Conservation (phyloP, 2,329 filamentous ascomycete genomes). For the Aspergillus pseudonomiae region DNA sequence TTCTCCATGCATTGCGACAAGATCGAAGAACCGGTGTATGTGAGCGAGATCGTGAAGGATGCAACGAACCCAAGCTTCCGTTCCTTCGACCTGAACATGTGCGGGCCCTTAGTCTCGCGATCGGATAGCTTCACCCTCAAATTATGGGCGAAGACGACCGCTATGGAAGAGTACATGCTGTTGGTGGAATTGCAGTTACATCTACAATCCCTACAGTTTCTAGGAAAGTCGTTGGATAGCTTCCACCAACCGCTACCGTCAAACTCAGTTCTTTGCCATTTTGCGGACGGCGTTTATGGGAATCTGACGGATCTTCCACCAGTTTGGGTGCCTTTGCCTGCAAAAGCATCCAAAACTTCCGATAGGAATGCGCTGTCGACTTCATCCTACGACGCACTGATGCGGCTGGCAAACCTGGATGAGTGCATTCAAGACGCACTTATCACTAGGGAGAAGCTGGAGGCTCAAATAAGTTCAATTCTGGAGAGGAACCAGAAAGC, state of each 20-base stretch:
- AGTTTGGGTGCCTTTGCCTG: constrained; percentile 30
- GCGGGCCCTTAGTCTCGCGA: constrained; percentile 66
- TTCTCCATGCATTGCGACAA: constrained; percentile 77
- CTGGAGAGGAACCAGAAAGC: constrained; percentile 41
- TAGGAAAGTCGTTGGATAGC: constrained; percentile 66
- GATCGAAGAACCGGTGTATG: constrained; percentile 75
- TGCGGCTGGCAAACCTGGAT: constrained; percentile 85
- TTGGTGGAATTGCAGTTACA: constrained; percentile 74
- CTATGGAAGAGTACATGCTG: constrained; percentile 60
- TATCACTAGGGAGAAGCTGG: constrained; percentile 72
- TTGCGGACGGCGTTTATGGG: constrained; percentile 84
- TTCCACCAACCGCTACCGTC: constrained; percentile 74
- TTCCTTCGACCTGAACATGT: constrained; percentile 74
- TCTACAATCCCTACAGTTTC: constrained; percentile 73
- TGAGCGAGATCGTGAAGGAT: constrained; percentile 78
- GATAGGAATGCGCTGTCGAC: constrained; percentile 60
- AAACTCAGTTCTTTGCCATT: constrained; percentile 84
- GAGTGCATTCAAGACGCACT: constrained; percentile 90
- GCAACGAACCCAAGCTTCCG: constrained; percentile 91
- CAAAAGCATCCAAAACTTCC: constrained; percentile 40
- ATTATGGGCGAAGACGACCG: constrained; percentile 69
- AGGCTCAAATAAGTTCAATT: constrained; percentile 71
- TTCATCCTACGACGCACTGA: constrained; percentile 83
- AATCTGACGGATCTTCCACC: constrained; percentile 68
- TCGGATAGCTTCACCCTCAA: constrained; percentile 67